Evolutionary conservation across 768 basidiomycete species (phyloP), one percentile per base, ranked within the genome.

Genomic region (Hericium alpestre): DNA sequence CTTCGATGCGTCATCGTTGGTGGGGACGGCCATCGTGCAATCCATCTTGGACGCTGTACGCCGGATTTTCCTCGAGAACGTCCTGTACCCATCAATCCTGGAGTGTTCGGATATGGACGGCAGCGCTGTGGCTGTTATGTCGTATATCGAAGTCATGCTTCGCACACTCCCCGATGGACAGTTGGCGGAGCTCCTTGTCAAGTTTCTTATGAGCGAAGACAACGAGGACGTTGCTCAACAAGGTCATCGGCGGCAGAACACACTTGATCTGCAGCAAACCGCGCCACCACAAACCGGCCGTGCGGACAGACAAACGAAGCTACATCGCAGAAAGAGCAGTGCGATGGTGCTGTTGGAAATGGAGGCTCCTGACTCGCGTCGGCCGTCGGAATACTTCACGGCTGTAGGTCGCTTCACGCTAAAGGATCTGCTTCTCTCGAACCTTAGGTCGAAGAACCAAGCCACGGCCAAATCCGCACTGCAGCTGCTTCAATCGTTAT

Each of bases 101-200:
- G 94, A 97, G 67, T 94, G 92, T 70, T 93, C 93, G 0, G 90
- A 91, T 59, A 66, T 76, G 4, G 95, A 97, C 67, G 95, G 95
- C n/a, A 95, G 93, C 59, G 90, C 93, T 0, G 87, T 96, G 1
- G 93, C 95, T 10, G 93, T 98, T 55, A 84, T 97, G 81, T 91
- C 89, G 15, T 97, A 98, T 67, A 83, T 97, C 61, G 92, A 96
- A 62, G 81, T 91, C 64, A 87, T 92, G 78, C 77, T 93, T 54
- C 79, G 83, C 57, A 90, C 86, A 0, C 76, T 94, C 5, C 77
- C 81, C 38, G 76, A 81, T 22, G 86, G 84, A 1, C 79, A 77
- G 52, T 77, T 95, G 41, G 80, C 80, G 15, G 81, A 86, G 49
- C 74, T 87, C 22, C 72, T 95, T 15, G 77, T 94, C 43, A 76